A percentile compares a stretch with the other conserved stretches of the same genome.
These are phyloP conservation scores for Colletotrichum ledebouriae DNA, from an alignment of 2,329 filamentous ascomycete species.

Conservation along the genomic window DNA sequence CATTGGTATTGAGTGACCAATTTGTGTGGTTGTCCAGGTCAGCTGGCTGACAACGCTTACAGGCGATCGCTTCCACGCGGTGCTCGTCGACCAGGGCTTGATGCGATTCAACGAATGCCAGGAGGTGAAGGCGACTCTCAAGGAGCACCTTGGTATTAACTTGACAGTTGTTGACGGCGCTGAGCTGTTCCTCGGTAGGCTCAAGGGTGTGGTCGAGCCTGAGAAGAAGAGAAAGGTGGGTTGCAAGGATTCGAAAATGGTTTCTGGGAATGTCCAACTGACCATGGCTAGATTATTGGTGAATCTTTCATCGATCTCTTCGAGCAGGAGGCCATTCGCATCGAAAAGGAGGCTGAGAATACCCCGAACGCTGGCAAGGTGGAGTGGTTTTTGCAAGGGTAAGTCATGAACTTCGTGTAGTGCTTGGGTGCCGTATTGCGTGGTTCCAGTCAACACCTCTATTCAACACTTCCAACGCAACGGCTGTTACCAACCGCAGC, in stretches of 20 bases:
- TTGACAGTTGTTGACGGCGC: slow-evolving; percentile 87
- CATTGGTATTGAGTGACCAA: slow-evolving; percentile 62
- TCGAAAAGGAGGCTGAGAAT: slow-evolving; percentile 78
- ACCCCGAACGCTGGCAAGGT: slow-evolving; percentile 80
- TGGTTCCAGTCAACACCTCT: too few relatives aligned
- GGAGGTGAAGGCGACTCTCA: slow-evolving; percentile 84
- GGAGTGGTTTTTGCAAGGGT: slow-evolving; percentile 81
- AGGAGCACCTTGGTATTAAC: slow-evolving; percentile 87
- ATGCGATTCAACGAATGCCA: slow-evolving; percentile 89
- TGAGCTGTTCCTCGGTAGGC: slow-evolving; percentile 80
- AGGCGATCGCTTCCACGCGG: slow-evolving; percentile 83
- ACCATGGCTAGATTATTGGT: background rate
- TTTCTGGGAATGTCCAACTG: slow-evolving; percentile 46
- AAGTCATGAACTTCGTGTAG: too few relatives aligned
- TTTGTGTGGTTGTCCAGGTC: background rate
- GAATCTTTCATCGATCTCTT: slow-evolving; percentile 51
- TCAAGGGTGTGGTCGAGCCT: slow-evolving; percentile 82
- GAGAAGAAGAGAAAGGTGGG: slow-evolving; percentile 95
- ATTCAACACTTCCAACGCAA: too few relatives aligned
- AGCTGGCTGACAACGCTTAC: background rate
- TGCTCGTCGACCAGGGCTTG: slow-evolving; percentile 59
- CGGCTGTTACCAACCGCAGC: too few relatives aligned
- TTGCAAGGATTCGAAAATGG: slow-evolving; percentile 66
- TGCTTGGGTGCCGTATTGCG: too few relatives aligned
- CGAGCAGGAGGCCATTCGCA: slow-evolving; percentile 72